These are phyloP conservation scores for Albatrellus sp. DNA, from an alignment of 1,284 basidiomycete genomes.

Conservation along the genomic window DNA sequence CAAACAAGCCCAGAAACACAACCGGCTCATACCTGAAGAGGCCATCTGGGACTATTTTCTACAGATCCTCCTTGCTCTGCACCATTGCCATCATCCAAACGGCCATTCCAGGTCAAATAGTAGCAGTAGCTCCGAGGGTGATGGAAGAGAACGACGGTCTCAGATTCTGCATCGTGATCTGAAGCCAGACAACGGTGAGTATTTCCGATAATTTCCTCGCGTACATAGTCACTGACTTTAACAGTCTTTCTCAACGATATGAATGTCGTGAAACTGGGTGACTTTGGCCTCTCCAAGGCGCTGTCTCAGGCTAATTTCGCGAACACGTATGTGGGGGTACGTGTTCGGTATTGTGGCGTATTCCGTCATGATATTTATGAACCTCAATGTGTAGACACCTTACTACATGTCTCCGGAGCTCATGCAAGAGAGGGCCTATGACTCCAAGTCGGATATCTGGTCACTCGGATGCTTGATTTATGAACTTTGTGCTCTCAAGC, in stretches of 20 bases:
- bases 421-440: slow-evolving; percentile 92
- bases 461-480: slow-evolving; percentile 93
- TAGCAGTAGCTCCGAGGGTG: slow-evolving; percentile 22
- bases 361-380: neutral
- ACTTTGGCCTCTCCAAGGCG: slow-evolving; percentile 93
- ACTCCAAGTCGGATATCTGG: slow-evolving; percentile 98
- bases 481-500: slow-evolving; percentile 86
- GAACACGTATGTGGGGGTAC: slow-evolving; percentile 90
- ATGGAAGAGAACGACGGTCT: slow-evolving; percentile 38
- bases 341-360: neutral
- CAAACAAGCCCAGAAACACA: slow-evolving; percentile 60
- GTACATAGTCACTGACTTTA: neutral
- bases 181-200: slow-evolving; percentile 90
- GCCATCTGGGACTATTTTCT: slow-evolving; percentile 92
- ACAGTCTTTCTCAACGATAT: slow-evolving; percentile 76
- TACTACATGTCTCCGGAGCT: slow-evolving; percentile 99
- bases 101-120: slow-evolving; percentile 34
- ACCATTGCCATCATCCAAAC: slow-evolving; percentile 82
- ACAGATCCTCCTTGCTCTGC: slow-evolving; percentile 84
- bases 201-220: slow-evolving; percentile 4
- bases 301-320: slow-evolving; percentile 82
- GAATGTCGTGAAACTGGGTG: slow-evolving; percentile 82
- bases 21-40: slow-evolving; percentile 74
- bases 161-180: slow-evolving; percentile 91
- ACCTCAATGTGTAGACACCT: slow-evolving; percentile 54